Evolutionary conservation across 2,329 filamentous ascomycete species (phyloP), one percentile per base, ranked within the genome.

Genomic region (Neonectria punicea): DNA sequence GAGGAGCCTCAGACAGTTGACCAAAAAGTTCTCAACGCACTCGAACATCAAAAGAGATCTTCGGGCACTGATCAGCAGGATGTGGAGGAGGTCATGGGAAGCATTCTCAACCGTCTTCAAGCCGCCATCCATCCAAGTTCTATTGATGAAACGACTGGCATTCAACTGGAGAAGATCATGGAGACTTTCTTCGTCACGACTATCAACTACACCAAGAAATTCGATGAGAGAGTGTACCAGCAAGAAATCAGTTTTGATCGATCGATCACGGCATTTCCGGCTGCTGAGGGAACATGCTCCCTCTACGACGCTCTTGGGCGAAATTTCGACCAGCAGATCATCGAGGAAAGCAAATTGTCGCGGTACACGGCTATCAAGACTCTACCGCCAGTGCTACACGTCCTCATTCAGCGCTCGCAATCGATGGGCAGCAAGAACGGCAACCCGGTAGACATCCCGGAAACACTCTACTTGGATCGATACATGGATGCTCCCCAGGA

Each of bases 51-150:
- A 74, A 81, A 81, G 59, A 68, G 82, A 73, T 80, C 80, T 34
- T 83, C 83, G 10, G 85, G 85, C 3, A 87, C 85, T 0, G 84
- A 93, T 36, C 96, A 99, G 75, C 94, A 99, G 80, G 96, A 99
- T 79, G 95, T 98, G 5, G 94, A 94, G 13, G 96, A 99, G 79
- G 95, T 98, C 50, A 94, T 98, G 82, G 93, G 93, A 63, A 96
- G 95, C 73, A 92, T 97, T 28, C 88, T 98, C 63, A 94, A 95
- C 75, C 92, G 96, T 55, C 84, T 98, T n/a, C 92, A 96, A 74
- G 94, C 93, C 57, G 94, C 95, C 2, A 94, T 98, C 74, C 90
- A 87, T 62, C 87, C 93, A 6, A 86, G 86, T n/a, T 87, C 86
- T 4, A 88, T 93, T 65, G 78, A 82, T 62, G 80, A 85, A 7